These are phyloP conservation scores for Zymoseptoria tritici DNA, from an alignment of 2,329 filamentous ascomycete genomes.

Conservation along the genomic window DNA sequence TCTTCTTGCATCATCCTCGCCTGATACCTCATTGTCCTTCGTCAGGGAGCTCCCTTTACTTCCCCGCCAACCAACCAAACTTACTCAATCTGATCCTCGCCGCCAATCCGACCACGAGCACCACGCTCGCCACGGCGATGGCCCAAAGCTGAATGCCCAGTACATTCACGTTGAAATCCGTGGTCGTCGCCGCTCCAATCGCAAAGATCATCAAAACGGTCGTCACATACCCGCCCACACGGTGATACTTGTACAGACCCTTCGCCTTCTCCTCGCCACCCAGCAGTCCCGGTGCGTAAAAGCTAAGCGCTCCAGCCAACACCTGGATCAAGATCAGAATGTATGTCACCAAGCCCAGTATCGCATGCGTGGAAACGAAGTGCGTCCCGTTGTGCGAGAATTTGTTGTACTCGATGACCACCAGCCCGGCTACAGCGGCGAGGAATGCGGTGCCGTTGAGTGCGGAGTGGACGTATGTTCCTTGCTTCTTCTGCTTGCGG, in stretches of 20 bases:
- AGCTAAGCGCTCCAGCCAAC: slow-evolving; percentile 74
- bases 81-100: slow-evolving; percentile 78
- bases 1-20: neutral
- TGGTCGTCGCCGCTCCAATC: slow-evolving; percentile 66
- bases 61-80: slow-evolving; percentile 52
- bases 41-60: slow-evolving; percentile 4
- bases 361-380: slow-evolving; percentile 74
- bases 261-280: slow-evolving; percentile 75
- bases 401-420: slow-evolving; percentile 81
- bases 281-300: slow-evolving; percentile 64
- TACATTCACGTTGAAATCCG: slow-evolving; percentile 61
- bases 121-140: slow-evolving; percentile 54
- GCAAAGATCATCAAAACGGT: slow-evolving; percentile 66
- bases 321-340: slow-evolving; percentile 65
- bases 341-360: slow-evolving; percentile 71
- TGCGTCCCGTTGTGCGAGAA: slow-evolving; percentile 57
- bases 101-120: slow-evolving; percentile 65
- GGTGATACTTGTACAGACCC: slow-evolving; percentile 83
- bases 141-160: slow-evolving; percentile 71
- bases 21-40: neutral
- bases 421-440: slow-evolving; percentile 56
- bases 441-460: slow-evolving; percentile 61
- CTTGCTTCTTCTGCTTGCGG: slow-evolving; percentile 60
- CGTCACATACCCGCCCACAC: slow-evolving; percentile 66
- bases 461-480: slow-evolving; percentile 58